phyloP scores from a whole-genome alignment of 2,329 filamentous ascomycete genomes.

The Aspergillus chevalieri region DNA sequence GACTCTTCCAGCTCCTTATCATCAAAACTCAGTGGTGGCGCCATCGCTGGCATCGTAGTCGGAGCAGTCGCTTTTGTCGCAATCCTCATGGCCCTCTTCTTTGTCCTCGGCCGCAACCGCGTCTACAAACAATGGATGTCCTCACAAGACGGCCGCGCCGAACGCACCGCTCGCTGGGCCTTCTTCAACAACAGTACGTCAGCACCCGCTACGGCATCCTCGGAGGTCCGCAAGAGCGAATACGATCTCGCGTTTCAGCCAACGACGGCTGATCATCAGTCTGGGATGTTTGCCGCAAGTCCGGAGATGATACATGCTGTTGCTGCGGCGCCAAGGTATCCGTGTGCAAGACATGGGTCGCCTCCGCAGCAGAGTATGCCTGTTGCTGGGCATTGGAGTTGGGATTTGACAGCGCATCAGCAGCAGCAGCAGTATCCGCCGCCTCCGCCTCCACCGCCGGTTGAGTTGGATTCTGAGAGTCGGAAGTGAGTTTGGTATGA shows the following conservation, averaged over 20 bases:
- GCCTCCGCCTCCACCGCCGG: background rate
- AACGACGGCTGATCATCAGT: background rate
- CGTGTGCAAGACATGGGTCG: background rate
- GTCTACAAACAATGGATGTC: conserved; percentile 30
- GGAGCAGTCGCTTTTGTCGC: conserved; percentile 44
- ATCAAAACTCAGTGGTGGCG: conserved; percentile 37
- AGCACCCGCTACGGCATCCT: background rate
- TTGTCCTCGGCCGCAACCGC: conserved; percentile 29
- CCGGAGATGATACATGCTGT: background rate
- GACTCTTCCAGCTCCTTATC: conserved; percentile 3
- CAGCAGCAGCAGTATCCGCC: background rate
- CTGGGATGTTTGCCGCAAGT: background rate
- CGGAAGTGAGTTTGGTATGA: background rate
- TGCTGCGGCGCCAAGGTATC: background rate
- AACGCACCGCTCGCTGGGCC: conserved; percentile 30
- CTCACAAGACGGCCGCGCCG: conserved; percentile 25
- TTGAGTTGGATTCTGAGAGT: background rate
- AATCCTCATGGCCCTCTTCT: conserved; percentile 41
- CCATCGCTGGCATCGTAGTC: conserved; percentile 56
- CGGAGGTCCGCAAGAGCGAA: conserved; percentile 8
- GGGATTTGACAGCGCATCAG: background rate
- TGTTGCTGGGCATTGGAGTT: background rate
- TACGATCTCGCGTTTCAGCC: conserved; percentile 4
- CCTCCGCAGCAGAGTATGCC: background rate
- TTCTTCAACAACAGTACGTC: conserved; percentile 12